Evolutionary conservation across 345 rosid genomes (phyloP), one percentile per base, ranked within the genome.

Genomic region (Citrus medica): DNA sequence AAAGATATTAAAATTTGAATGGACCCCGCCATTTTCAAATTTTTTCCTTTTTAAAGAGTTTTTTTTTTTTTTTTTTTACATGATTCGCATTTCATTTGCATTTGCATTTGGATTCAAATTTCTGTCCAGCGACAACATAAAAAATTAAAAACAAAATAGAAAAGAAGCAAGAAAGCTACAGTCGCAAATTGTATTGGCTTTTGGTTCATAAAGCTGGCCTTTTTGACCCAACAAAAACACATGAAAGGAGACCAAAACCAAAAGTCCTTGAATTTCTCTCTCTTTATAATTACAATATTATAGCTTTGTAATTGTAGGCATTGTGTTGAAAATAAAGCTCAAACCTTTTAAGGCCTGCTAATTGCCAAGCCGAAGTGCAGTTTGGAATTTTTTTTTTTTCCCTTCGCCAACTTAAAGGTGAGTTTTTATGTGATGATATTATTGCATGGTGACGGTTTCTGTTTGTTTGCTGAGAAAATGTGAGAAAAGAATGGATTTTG

Each of bases 391-490:
- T n/a, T 1, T 30, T 73, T 37, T 58, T 24, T 32, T 6, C 16
- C 51, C 16, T 32, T 10, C 5, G 16, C 17, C 51, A 35, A 25
- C 67, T 74, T 48, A 42, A 63, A 86, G 89, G 86, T 83, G 76
- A 1, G 25, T 46, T 37, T 30, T 55, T 51, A 51, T 51, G 22
- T 51, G 56, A 51, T 16, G 19, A 53, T 53, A 17, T 53, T 53
- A 16, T 53, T 53, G 22, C 58, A 53, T 53, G 22, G 22, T 53
- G 58, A 53, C 3, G 58, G 19, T 61, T 38, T 73, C 56, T 79
- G 82, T 82, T 84, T 82, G 83, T 77, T 80, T 67, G 71, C 30
- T 79, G 77, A 70, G 85, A 78, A 77, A 86, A 40, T 79, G 77
- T 66, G 85, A 76, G 75, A 85, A 82, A 77, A 71, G 35, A 17